Evolutionary conservation across 352 stramenopile species (phyloP), one percentile per base, ranked within the genome.

Genomic region (Phytophthora hibernalis): DNA sequence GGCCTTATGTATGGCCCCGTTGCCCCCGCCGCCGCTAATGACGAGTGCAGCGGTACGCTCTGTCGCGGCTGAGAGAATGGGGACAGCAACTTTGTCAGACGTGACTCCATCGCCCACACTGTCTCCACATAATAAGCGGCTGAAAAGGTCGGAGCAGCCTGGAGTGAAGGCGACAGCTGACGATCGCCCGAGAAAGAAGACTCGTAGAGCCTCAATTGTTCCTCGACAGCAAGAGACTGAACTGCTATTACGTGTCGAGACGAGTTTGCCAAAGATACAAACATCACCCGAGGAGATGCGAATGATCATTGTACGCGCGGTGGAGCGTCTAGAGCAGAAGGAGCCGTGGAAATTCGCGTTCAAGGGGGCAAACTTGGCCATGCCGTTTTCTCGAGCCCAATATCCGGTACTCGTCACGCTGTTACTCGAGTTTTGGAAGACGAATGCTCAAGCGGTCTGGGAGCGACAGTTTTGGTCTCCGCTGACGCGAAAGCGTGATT

Each of bases 401-500:
- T 24, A 67, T n/a, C 37, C 55, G 24, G 24, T 42, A 30, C 16
- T 79, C 30, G 43, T 43, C 10, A 18, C 40, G 13, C n/a, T 28
- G 7, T 40, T 82, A 45, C 24, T 64, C 20, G n/a, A 44, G 2
- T 79, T 82, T 26, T 61, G 74, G 55, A 31, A 40, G 1, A 28
- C 24, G 0, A 54, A 81, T 30, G 66, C 57, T 5, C 73, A 45
- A 35, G 74, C 74, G 18, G 50, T 77, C 11, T 82, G 74, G 74
- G 70, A 79, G 45, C 70, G 70, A 16, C 45, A 48, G 11, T 79
- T 82, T 42, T 82, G 74, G 74, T 2, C 61, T 11, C 70, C 74
- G 9, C 33, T 76, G 12, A 58, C 49, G 16, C 18, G 18, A n/a
- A 22, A 16, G 22, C 43, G 49, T 48, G 30, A 18, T 21, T 15